These are phyloP conservation scores for Rhodomyrtus tomentosa DNA, from an alignment of 345 rosid species.

Conservation along the genomic window DNA sequence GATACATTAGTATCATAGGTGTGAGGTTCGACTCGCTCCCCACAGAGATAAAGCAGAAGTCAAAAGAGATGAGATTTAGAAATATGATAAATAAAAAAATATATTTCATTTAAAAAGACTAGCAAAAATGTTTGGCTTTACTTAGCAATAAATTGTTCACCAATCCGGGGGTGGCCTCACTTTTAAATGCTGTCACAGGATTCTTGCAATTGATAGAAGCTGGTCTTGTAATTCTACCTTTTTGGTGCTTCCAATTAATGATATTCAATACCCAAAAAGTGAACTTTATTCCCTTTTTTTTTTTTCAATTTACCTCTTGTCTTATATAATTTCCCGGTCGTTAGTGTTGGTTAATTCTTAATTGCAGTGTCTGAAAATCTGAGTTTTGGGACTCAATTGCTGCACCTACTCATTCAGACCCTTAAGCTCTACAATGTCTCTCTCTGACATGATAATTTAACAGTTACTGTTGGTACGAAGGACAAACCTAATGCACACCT, in stretches of 20 bases:
- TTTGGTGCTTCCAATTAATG: constrained; percentile 22
- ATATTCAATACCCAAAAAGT: background rate
- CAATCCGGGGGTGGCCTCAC: background rate
- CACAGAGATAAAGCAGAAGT: too few relatives aligned
- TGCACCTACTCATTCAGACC: background rate
- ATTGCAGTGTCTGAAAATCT: background rate
- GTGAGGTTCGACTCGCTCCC: too few relatives aligned
- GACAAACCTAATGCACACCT: background rate
- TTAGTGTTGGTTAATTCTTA: background rate
- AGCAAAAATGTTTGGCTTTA: background rate
- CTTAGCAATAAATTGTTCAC: background rate
- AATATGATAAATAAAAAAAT: background rate
- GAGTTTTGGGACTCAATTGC: background rate
- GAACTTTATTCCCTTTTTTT: background rate
- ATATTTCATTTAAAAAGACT: background rate
- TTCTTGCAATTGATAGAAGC: constrained; percentile 4
- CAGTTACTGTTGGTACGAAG: background rate
- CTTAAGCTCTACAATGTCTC: background rate
- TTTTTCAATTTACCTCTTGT: background rate
- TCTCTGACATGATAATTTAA: background rate
- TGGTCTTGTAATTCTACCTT: background rate
- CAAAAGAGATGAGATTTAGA: too few relatives aligned
- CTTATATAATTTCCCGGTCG: background rate
- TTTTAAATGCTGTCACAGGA: constrained; percentile 31
- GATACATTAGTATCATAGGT: too few relatives aligned